phyloP scores from a whole-genome alignment of 306 rosid species.

The Macrotyloma uniflorum region DNA sequence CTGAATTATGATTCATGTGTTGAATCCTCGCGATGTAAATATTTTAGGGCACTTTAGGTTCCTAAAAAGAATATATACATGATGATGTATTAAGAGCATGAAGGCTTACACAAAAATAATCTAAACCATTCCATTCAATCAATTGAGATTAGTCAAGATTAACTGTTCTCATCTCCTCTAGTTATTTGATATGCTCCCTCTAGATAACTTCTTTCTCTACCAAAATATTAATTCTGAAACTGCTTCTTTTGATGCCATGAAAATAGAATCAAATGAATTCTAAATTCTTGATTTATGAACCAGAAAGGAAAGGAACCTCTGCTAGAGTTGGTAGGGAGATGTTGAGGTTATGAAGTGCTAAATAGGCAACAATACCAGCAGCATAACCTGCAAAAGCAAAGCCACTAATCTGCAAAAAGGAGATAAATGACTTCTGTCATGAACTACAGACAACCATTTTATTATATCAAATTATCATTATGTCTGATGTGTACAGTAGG shows the following conservation, averaged over 20 bases:
- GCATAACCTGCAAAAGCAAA: conserved; percentile 96
- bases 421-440: conserved; percentile 9
- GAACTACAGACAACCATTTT: background rate
- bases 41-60: background rate
- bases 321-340: conserved; percentile 73
- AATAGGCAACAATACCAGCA: conserved; percentile 80
- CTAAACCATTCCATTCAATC: background rate
- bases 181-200: background rate
- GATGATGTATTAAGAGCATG: background rate
- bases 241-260: conserved; percentile 25
- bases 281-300: conserved; percentile 46
- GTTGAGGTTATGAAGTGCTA: conserved; percentile 68
- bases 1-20: conserved; percentile 1
- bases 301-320: conserved; percentile 70
- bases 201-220: background rate
- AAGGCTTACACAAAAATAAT: background rate
- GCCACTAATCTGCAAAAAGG: conserved; percentile 80
- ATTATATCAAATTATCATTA: background rate
- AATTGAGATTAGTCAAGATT: background rate
- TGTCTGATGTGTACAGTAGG: background rate
- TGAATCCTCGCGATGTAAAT: background rate
- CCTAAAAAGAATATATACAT: background rate
- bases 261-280: conserved; percentile 34
- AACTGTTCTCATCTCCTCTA: background rate
- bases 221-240: conserved; percentile 22